A percentile compares a stretch with the other conserved stretches of the same genome.
phyloP scores from a whole-genome alignment of 2,329 filamentous ascomycete species.

The Claviceps sp. region DNA sequence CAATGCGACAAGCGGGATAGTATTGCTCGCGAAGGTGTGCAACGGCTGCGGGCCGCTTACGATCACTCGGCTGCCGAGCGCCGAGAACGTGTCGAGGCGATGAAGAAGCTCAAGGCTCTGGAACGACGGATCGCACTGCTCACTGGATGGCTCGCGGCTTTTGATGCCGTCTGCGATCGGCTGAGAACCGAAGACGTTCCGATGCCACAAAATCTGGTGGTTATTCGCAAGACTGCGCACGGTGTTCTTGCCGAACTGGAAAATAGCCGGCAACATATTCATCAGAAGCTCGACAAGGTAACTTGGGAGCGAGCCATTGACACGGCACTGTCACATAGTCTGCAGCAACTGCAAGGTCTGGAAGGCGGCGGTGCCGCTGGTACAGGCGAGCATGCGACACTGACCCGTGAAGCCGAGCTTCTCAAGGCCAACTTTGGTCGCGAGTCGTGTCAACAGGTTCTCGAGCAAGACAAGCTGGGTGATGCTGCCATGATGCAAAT shows the following conservation, averaged over 20 bases:
- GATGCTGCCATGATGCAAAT: conserved; percentile 70
- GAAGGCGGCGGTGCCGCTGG: conserved; percentile 28
- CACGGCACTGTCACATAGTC: conserved; percentile 72
- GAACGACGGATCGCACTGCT: conserved; percentile 75
- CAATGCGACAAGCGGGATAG: conserved; percentile 73
- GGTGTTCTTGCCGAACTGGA: conserved; percentile 85
- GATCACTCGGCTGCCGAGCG: conserved; percentile 68
- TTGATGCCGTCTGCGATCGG: conserved; percentile 66
- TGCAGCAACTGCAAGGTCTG: conserved; percentile 59
- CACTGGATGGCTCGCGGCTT: conserved; percentile 87
- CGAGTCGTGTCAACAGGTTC: conserved; percentile 61
- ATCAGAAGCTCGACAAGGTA: conserved; percentile 65
- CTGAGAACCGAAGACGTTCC: conserved; percentile 32
- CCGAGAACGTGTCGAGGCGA: conserved; percentile 61
- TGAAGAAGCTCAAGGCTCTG: conserved; percentile 71
- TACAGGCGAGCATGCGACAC: conserved; percentile 49
- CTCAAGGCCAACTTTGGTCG: conserved; percentile 72
- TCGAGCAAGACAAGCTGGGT: conserved; percentile 72
- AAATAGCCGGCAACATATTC: conserved; percentile 77
- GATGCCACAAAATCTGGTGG: conserved; percentile 53
- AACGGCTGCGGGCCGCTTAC: conserved; percentile 69
- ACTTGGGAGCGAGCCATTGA: conserved; percentile 84
- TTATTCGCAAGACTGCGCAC: conserved; percentile 76
- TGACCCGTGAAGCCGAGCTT: conserved; percentile 73
- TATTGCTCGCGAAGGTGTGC: conserved; percentile 62